phyloP scores from a whole-genome alignment of 139 green algal genomes.

The Eudorina sp. region DNA sequence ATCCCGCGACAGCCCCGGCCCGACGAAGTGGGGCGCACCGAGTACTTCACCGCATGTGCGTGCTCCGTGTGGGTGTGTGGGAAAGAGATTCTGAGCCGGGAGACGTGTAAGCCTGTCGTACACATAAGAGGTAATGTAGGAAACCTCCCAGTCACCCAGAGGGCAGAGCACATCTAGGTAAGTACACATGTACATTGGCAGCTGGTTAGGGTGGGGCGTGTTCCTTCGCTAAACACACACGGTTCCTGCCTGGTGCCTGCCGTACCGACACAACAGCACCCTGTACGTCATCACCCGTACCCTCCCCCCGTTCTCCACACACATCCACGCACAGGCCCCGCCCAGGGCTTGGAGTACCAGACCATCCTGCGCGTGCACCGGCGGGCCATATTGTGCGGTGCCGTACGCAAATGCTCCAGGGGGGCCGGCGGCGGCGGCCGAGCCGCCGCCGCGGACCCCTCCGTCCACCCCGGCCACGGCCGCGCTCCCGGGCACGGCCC shows the following conservation, averaged over 20 bases:
- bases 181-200: too few relatives aligned
- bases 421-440: not conserved
- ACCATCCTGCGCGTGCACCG: slow-evolving; percentile 32
- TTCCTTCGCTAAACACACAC: too few relatives aligned
- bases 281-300: too few relatives aligned
- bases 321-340: not conserved
- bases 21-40: not conserved
- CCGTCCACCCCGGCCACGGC: too few relatives aligned
- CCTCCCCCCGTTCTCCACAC: not conserved
- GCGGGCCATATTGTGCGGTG: slow-evolving; percentile 17
- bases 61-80: not conserved
- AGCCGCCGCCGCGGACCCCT: too few relatives aligned
- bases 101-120: not conserved
- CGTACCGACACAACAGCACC: too few relatives aligned
- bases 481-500: not conserved
- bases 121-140: too few relatives aligned
- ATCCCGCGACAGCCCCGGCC: not conserved
- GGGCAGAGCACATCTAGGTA: too few relatives aligned
- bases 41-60: slow-evolving; percentile 34
- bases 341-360: slow-evolving; percentile 34
- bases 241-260: too few relatives aligned
- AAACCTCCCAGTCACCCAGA: too few relatives aligned
- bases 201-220: too few relatives aligned
- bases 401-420: slow-evolving; percentile 16
- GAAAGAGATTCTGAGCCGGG: too few relatives aligned